Evolutionary conservation across 2,329 filamentous ascomycete species (phyloP), one percentile per base, ranked within the genome.

Genomic region (Hymenoscyphus fraxineus): DNA sequence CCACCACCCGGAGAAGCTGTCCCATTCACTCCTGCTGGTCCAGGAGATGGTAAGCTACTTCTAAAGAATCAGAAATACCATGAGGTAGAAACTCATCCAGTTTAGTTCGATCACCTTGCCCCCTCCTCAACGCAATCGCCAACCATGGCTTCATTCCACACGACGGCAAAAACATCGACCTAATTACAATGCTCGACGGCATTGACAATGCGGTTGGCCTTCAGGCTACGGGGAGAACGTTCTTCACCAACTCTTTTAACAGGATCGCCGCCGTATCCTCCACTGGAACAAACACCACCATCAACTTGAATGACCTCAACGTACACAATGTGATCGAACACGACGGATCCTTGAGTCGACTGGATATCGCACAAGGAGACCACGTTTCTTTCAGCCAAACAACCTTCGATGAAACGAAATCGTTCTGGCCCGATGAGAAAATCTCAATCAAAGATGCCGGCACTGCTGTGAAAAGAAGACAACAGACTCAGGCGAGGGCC

Each of bases 141-240:
- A 64, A 64, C 56, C 63, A 64, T 22, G 59, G 59, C 39, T 39
- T 61, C 16, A 31, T 64, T 12, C 63, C 63, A 10, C 62, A 60
- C 19, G 10, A 19, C 16, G 58, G 58, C 3, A 41, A 60, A 55
- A 57, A 64, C 38, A 40, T 64, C 41, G 54, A 58, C 47, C 13
- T 31, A 3, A 12, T 7, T 12, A 38, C n/a, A 27, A 58, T 59
- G 10, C 38, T 61, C 15, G 47, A 47, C 27, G 62, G 44, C 2
- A 35, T 64, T 27, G 7, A 16, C 12, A n/a, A 38, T 4, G 44
- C 22, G 19, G 4, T 59, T 19, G 54, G 54, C 13, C 35, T 60
- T 32, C 22, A 16, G 0, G 38, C 15, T 15, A 15, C 22, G 10
- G 32, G 58, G 12, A 41, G 40, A 19, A 54, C 22, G 5, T 62